Evolutionary conservation across 176 grass and related monocot genomes (phyloP).

Genomic region (Secale cereale): DNA sequence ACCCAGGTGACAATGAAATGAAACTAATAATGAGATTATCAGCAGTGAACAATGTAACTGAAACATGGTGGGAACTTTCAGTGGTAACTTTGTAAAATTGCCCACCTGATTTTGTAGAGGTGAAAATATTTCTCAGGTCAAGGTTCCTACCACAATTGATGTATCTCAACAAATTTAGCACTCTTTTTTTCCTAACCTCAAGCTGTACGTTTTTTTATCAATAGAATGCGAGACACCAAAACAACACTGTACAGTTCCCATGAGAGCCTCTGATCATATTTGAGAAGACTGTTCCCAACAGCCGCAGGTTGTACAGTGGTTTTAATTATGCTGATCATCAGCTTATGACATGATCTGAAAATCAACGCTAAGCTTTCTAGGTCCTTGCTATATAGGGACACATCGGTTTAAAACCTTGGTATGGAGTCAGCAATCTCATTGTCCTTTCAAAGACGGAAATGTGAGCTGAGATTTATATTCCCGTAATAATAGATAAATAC

Average conservation of each 20-base stretch:
- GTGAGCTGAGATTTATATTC: slow-evolving; percentile 4
- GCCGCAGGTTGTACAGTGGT: neutral
- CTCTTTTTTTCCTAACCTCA: neutral
- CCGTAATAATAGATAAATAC: slow-evolving; percentile 2
- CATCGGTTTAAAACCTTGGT: neutral
- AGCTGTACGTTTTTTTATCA: neutral
- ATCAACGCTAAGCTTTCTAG: neutral
- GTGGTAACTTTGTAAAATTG: neutral
- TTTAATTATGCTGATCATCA: neutral
- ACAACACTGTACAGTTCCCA: neutral
- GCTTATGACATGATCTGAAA: neutral
- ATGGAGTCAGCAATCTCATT: slow-evolving; percentile 12
- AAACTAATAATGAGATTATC: slow-evolving; percentile 11
- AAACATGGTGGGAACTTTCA: neutral
- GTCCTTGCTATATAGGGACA: neutral
- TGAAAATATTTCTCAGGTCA: slow-evolving; percentile 2
- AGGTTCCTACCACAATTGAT: slow-evolving; percentile 2
- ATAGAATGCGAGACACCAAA: neutral
- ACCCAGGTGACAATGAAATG: neutral
- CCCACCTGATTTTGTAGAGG: neutral
- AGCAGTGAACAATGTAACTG: neutral
- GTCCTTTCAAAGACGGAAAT: neutral
- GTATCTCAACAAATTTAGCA: neutral
- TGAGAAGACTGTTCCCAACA: neutral
- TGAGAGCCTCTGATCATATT: neutral